Conservation (phyloP, 2,329 filamentous ascomycete species). For the Trichothecium roseum region DNA sequence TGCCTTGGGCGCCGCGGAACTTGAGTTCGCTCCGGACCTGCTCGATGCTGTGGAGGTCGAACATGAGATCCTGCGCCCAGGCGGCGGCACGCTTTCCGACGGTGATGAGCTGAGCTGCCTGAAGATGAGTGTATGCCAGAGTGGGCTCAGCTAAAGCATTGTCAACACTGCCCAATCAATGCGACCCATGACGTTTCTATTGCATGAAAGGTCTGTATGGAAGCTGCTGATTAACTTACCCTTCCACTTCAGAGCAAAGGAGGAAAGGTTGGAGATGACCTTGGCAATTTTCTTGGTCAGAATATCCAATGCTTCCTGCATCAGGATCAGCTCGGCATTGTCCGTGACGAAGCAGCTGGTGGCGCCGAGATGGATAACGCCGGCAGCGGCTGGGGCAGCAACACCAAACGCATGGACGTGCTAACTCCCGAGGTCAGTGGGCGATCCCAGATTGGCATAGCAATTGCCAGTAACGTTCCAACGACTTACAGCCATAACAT, state of each 20-base stretch:
- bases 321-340: constrained; percentile 69
- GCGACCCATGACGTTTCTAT: not conserved
- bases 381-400: constrained; percentile 65
- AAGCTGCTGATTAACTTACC: constrained; percentile 22
- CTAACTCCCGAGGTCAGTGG: no score
- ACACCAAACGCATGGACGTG: constrained; percentile 67
- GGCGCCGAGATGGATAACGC: constrained; percentile 67
- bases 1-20: constrained; percentile 61
- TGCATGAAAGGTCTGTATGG: no score
- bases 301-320: constrained; percentile 54
- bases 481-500: constrained; percentile 46
- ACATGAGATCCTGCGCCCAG: constrained; percentile 54
- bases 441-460: not conserved
- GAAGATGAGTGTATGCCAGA: constrained; percentile 67
- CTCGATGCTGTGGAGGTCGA: constrained; percentile 68
- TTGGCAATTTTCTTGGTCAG: constrained; percentile 68
- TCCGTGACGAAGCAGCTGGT: constrained; percentile 54
- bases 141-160: constrained; percentile 50
- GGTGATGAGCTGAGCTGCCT: constrained; percentile 43
- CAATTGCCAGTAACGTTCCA: not conserved
- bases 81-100: constrained; percentile 31
- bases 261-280: constrained; percentile 62
- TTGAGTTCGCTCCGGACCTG: constrained; percentile 55
- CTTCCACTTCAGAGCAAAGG: constrained; percentile 66
- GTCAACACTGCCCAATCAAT: no score